These are phyloP conservation scores for Starmerella sirachaensis DNA, from an alignment of 805 yeast genomes.

Conservation along the genomic window DNA sequence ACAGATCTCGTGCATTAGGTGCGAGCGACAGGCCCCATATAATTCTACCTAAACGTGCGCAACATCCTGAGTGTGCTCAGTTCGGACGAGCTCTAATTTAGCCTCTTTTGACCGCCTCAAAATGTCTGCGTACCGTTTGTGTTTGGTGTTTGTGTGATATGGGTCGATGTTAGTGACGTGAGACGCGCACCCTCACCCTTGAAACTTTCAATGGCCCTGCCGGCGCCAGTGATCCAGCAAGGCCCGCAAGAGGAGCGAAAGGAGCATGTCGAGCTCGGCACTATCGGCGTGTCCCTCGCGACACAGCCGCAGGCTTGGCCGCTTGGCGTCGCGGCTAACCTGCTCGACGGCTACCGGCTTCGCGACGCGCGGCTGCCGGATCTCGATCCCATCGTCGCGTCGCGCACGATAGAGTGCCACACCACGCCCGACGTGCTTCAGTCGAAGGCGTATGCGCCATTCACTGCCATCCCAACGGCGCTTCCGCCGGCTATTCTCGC, in stretches of 20 bases:
- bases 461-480: conserved; percentile 10
- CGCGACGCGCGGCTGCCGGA: conserved; percentile 21
- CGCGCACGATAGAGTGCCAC: conserved; percentile 19
- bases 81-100: no score
- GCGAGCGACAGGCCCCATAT: no score
- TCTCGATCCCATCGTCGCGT: conserved; percentile 17
- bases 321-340: conserved; percentile 19
- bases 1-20: no score
- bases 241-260: conserved; percentile 7
- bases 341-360: conserved; percentile 20
- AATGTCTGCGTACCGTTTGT: no score
- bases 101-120: no score
- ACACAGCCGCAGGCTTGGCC: conserved; percentile 21
- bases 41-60: no score
- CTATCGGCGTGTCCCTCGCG: conserved; percentile 18
- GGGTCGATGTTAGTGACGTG: neutral
- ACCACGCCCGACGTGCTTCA: conserved; percentile 16
- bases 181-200: neutral
- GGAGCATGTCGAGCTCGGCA: conserved; percentile 21
- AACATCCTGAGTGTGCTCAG: no score
- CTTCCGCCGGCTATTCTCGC: conserved; percentile 15
- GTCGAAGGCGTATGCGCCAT: conserved; percentile 17
- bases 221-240: conserved; percentile 19
- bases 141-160: neutral
- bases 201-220: conserved; percentile 17